Conservation (phyloP, 805 yeast genomes). For the Tetrapisispora pingtungensis region DNA sequence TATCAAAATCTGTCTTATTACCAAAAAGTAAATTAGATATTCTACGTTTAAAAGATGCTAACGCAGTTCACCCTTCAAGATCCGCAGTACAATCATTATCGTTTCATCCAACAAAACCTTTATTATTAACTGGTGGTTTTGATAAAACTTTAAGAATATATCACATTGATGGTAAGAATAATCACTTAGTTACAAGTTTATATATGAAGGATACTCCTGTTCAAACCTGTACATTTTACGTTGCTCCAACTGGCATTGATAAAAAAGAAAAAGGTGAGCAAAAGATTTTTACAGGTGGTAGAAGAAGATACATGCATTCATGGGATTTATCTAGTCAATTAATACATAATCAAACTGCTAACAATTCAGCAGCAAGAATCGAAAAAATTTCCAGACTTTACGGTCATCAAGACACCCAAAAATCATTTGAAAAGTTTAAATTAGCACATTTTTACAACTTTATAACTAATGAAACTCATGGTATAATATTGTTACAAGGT, state of each 20-base stretch:
- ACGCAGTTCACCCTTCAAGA: slow-evolving; percentile 52
- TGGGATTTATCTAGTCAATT: slow-evolving; percentile 72
- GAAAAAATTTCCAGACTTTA: slow-evolving; percentile 83
- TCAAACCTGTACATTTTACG: slow-evolving; percentile 45
- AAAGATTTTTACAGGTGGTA: slow-evolving; percentile 72
- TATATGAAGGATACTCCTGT: slow-evolving; percentile 74
- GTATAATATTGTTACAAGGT: slow-evolving; percentile 70
- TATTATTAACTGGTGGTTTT: slow-evolving; percentile 83
- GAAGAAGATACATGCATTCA: slow-evolving; percentile 83
- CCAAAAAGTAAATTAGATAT: slow-evolving; percentile 67
- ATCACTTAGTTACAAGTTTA: slow-evolving; percentile 72
- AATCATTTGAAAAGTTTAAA: slow-evolving; percentile 78
- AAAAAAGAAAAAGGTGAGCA: slow-evolving; percentile 25
- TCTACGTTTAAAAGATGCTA: slow-evolving; percentile 80
- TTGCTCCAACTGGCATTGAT: slow-evolving; percentile 12
- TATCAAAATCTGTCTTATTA: slow-evolving; percentile 42
- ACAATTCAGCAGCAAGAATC: slow-evolving; percentile 32
- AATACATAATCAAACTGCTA: slow-evolving; percentile 6
- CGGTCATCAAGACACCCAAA: slow-evolving; percentile 81
- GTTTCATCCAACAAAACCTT: slow-evolving; percentile 72
- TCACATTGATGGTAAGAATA: slow-evolving; percentile 81
- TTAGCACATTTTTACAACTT: slow-evolving; percentile 38
- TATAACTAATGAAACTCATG: slow-evolving; percentile 34
- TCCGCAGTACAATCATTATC: slow-evolving; percentile 78
- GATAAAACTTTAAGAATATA: slow-evolving; percentile 80